Base-by-base conservation (phyloP, 495 filamentous ascomycete genomes). In the Sordaria brevicollis region DNA sequence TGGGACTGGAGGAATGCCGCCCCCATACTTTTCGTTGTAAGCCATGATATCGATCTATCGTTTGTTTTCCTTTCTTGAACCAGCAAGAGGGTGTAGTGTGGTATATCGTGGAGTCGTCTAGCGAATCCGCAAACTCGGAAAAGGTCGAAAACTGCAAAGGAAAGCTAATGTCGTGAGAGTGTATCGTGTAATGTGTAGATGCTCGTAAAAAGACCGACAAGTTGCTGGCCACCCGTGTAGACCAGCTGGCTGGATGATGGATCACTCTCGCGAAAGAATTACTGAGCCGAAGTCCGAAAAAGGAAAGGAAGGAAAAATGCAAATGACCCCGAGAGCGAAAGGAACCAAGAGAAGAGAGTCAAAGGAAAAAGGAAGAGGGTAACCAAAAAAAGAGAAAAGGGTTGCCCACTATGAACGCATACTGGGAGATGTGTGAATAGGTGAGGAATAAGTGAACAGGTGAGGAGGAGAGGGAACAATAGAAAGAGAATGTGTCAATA, bases 1-100 rank as follows among this genome's bases (percentile, higher is more conserved):
- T 43, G 71, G 75, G 2, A 71, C 29, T 35, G 76, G 71, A 2
- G 76, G 75, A 9, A 77, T 66, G 5, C 62, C 65, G 37, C 68
- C 70, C 69, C 73, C 65, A 21, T 69, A 17, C 57, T 78, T 77
- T 29, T 79, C 75, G 49, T 71, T 57, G 70, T 74, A 73, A 68
- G 29, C 36, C 77, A 78, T 79, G 35, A 17, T 62, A 62, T 8
- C 19, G 49, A 62, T 25, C 35, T 65, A n/a, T 57, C 36, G 11
- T 34, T 49, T n/a, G n/a, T n/a, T 70, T 13, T 38, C 66, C n/a
- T 25, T 34, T 70, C 66, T 43, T 69, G 67, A 33, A 19, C 65
- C 65, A 65, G 72, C 69, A 68, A 68, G 54, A n/a, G 19, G 67
- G 65, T 67, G 25, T 33, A 71, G n/a, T 69, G 36, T 69, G 36